Evolutionary conservation across 371 early-diverging fungal species (phyloP).

Genomic region (Syncephalastrum racemosum): DNA sequence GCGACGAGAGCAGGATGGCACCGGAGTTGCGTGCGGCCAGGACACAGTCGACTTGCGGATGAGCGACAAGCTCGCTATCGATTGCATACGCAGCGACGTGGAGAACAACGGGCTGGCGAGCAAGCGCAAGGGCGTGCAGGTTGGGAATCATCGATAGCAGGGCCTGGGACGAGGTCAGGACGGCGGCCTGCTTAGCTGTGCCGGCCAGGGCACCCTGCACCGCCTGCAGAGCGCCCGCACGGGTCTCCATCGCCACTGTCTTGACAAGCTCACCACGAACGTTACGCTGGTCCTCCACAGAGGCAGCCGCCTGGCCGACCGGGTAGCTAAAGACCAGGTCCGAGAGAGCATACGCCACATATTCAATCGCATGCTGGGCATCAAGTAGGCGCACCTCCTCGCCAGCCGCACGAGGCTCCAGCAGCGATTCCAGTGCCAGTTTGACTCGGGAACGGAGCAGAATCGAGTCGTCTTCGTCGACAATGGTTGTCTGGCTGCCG

Average conservation of each 20-base stretch:
- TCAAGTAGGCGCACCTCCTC: constrained; percentile 39
- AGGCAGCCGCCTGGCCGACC: constrained; percentile 33
- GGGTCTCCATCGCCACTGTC: constrained; percentile 72
- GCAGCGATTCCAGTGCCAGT: constrained; percentile 24
- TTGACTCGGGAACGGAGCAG: constrained; percentile 36
- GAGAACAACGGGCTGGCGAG: constrained; percentile 71
- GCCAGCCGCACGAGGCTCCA: constrained; percentile 10
- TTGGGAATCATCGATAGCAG: constrained; percentile 81
- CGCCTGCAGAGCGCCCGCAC: constrained; percentile 79
- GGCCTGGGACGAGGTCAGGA: constrained; percentile 73
- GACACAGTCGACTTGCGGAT: constrained; percentile 63
- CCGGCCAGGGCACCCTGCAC: constrained; percentile 73
- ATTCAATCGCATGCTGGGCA: constrained; percentile 71
- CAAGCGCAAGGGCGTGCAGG: constrained; percentile 67
- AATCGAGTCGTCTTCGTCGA: constrained; percentile 40
- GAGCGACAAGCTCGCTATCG: constrained; percentile 55
- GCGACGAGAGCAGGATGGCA: constrained; percentile 66
- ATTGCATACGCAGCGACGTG: constrained; percentile 76
- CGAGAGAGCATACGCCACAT: constrained; percentile 75
- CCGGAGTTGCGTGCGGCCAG: constrained; percentile 71
- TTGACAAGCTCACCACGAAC: constrained; percentile 63
- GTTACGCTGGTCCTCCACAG: constrained; percentile 39
- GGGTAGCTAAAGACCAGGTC: constrained; percentile 83
- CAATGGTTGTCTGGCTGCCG: constrained; percentile 47
- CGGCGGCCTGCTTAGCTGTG: constrained; percentile 46